Base-by-base conservation (phyloP, 2,329 filamentous ascomycete species). In the Lecanoromycetidae sp. region DNA sequence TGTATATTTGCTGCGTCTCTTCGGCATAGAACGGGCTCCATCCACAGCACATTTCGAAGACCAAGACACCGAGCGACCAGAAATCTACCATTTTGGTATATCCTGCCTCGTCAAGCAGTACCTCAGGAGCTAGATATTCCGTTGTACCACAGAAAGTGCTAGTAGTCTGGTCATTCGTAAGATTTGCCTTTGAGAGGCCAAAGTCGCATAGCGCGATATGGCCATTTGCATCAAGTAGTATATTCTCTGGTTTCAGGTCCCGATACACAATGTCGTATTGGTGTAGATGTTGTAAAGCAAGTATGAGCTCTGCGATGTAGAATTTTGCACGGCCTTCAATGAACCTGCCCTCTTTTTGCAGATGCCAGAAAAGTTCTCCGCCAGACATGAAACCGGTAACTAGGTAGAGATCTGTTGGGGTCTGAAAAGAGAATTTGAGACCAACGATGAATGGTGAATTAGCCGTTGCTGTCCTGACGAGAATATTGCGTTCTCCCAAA, bases 1-100 rank as follows among this genome's bases (percentile, higher is more conserved):
- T 98, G 72, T 98, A 98, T 91, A 98, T 98, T 65, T 98, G 91
- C 66, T 98, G 91, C 0, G 91, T 98, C 61, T 98, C 91, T 61
- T 98, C 91, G 48, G 91, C 91, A 58, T 96, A 98, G 68, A 98
- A 98, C 0, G 91, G 91, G 59, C 87, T 95, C 91, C 91, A 98
- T 27, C 91, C 91, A 59, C 91, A 98, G 70, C 91, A 98, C 91
- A 98, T 98, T 66, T 98, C 91, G 59, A 98, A 98, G 1, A 98
- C 91, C 46, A 98, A 73, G 39, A 98, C 91, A 48, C 91, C 91
- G 10, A 98, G 74, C 1, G 91, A 98, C 91, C 91, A 98, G 65
- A 96, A 98, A 64, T 98, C 91, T 5, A 98, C 91, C 91, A 98
- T 96, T 70, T 96, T 96, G 46, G 91, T 96, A 66, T 98, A 98